These are phyloP conservation scores for Phaffia tasmanica DNA, from an alignment of 768 basidiomycete genomes.

Conservation along the genomic window DNA sequence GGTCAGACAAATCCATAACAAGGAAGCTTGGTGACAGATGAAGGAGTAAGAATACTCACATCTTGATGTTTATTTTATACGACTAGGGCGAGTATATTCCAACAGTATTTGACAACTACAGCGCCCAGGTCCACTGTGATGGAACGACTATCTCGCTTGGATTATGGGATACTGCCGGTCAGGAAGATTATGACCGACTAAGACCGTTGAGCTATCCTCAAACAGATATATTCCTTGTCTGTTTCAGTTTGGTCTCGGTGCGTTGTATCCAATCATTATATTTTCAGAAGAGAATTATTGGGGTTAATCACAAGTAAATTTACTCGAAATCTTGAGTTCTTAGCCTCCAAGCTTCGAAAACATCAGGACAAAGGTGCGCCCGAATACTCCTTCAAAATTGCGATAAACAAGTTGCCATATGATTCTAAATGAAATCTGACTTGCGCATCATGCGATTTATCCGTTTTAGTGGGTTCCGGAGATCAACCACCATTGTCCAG, in stretches of 20 bases:
- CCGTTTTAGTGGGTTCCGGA: conserved; percentile 19
- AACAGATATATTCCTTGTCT: conserved; percentile 97
- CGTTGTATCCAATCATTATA: background rate
- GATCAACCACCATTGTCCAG: conserved; percentile 14
- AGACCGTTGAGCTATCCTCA: conserved; percentile 86
- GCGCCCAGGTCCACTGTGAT: conserved; percentile 42
- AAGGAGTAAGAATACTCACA: background rate
- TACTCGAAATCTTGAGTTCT: conserved; percentile 25
- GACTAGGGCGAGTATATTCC: conserved; percentile 58
- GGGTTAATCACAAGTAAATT: conserved; percentile 15
- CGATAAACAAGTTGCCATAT: too few relatives aligned
- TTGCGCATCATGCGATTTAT: conserved; percentile 3
- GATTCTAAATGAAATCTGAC: background rate
- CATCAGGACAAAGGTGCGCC: conserved; percentile 46
- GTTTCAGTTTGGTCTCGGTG: conserved; percentile 48
- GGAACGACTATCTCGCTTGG: conserved; percentile 85
- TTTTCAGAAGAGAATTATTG: background rate
- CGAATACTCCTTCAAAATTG: background rate
- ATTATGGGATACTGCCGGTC: conserved; percentile 98
- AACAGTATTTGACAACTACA: conserved; percentile 81
- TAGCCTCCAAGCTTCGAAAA: conserved; percentile 73
- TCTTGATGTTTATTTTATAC: background rate
- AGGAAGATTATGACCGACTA: conserved; percentile 62
- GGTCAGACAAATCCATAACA: conserved; percentile 2
- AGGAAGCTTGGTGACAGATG: background rate